Evolutionary conservation across 2,329 filamentous ascomycete species (phyloP).

Genomic region (Colletotrichum sp.): DNA sequence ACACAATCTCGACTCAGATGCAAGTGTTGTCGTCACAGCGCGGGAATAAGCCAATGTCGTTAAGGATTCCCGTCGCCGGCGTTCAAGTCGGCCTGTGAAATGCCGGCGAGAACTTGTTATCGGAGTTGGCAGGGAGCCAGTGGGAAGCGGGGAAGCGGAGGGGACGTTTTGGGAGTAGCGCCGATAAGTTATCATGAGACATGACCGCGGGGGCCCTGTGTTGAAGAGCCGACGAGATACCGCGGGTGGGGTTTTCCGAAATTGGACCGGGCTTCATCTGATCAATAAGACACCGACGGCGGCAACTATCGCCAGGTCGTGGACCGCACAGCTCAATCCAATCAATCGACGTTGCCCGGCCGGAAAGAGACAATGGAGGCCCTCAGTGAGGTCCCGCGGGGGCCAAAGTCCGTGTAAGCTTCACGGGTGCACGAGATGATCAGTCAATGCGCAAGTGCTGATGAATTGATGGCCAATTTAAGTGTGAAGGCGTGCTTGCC

Average conservation of each 20-base stretch:
- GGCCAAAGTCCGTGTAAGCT: not conserved
- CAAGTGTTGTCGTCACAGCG: not conserved
- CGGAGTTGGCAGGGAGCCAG: not conserved
- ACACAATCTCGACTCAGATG: not conserved
- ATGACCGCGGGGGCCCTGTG: not conserved
- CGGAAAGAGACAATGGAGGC: not conserved
- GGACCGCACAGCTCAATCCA: not conserved
- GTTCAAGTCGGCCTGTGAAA: not conserved
- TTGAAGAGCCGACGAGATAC: not conserved
- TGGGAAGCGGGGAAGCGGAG: not conserved
- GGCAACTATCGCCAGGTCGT: not conserved
- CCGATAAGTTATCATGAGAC: not conserved
- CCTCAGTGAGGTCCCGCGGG: not conserved
- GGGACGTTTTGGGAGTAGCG: not conserved
- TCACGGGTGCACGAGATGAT: not conserved
- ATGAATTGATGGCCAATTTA: not conserved
- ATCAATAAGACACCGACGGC: not conserved
- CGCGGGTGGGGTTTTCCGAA: not conserved
- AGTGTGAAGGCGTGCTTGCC: constrained; percentile 36
- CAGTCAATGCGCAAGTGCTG: not conserved
- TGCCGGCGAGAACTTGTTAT: not conserved
- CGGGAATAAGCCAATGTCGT: not conserved
- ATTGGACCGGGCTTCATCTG: not conserved
- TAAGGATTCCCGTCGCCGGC: not conserved
- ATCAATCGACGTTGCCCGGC: not conserved